Evolutionary conservation across 345 rosid species (phyloP).

Genomic region (Eucalyptus viminalis): DNA sequence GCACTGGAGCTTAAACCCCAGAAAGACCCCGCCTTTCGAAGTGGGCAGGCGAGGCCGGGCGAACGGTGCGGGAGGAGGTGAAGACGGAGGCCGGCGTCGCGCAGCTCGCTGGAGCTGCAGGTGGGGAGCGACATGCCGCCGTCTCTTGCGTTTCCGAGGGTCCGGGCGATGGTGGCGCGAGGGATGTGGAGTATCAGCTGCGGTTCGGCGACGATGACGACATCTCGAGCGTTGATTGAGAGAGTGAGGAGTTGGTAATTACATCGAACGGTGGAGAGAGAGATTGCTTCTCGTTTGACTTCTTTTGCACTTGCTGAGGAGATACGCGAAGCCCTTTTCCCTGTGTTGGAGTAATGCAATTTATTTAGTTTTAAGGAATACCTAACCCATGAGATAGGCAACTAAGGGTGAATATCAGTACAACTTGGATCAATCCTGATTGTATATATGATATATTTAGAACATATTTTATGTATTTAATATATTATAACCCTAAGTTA

Average conservation of each 20-base stretch:
- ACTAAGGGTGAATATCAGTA: rapidly evolving
- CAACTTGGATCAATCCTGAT: rapidly evolving
- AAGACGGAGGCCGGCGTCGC: conserved; percentile 11
- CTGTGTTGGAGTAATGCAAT: neutral
- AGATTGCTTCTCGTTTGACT: neutral
- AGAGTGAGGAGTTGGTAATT: neutral
- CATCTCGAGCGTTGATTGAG: neutral
- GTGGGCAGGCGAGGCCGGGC: neutral
- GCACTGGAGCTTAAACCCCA: conserved; percentile 39
- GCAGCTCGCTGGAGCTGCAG: conserved; percentile 16
- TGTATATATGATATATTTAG: no score
- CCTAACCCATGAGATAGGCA: neutral
- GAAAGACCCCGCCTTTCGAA: conserved; percentile 4
- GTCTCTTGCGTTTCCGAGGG: conserved; percentile 3
- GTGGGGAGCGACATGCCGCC: conserved; percentile 15
- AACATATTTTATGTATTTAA: no score
- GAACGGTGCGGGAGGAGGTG: conserved; percentile 14
- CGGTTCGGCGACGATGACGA: neutral
- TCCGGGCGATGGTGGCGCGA: neutral
- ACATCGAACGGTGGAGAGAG: neutral
- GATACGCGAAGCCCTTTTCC: neutral
- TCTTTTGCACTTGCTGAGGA: neutral
- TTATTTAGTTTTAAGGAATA: neutral
- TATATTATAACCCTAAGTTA: no score
- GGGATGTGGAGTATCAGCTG: neutral